These are phyloP conservation scores for Cyclotella sp. DNA, from an alignment of 108 stramenopile species.

Conservation along the genomic window DNA sequence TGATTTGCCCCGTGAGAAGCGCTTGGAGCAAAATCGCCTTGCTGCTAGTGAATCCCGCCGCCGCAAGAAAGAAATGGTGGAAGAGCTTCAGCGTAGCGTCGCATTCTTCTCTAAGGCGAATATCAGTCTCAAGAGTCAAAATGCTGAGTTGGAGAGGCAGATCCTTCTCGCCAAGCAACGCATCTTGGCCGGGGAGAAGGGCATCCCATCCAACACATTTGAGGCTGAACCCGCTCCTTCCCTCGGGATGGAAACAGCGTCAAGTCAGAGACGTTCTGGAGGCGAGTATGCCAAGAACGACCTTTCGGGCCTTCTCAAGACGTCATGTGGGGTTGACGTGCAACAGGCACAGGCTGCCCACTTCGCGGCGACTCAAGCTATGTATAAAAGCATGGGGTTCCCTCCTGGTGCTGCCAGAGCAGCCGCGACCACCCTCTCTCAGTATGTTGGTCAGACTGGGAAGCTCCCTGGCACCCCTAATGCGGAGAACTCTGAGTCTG, in stretches of 20 bases:
- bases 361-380: slow-evolving; percentile 44
- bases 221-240: background rate
- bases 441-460: slow-evolving; percentile 12
- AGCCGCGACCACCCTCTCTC: slow-evolving; percentile 34
- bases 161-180: slow-evolving; percentile 71
- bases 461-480: background rate
- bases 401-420: slow-evolving; percentile 40
- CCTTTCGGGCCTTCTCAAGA: background rate
- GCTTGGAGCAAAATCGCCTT: slow-evolving; percentile 86
- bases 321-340: background rate
- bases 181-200: slow-evolving; percentile 52
- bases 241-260: too few species aligned
- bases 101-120: slow-evolving; percentile 83
- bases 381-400: slow-evolving; percentile 39
- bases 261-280: too few species aligned
- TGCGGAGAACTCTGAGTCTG: background rate
- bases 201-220: background rate
- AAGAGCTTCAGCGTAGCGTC: slow-evolving; percentile 82
- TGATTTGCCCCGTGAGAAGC: slow-evolving; percentile 58
- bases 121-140: slow-evolving; percentile 73
- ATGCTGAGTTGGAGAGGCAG: slow-evolving; percentile 71
- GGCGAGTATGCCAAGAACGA: background rate
- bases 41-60: slow-evolving; percentile 83
- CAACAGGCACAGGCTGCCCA: slow-evolving; percentile 22
- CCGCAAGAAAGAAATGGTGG: slow-evolving; percentile 87